Conservation (phyloP, 1,139 yeast species). For the Suhomyces coccinellae region DNA sequence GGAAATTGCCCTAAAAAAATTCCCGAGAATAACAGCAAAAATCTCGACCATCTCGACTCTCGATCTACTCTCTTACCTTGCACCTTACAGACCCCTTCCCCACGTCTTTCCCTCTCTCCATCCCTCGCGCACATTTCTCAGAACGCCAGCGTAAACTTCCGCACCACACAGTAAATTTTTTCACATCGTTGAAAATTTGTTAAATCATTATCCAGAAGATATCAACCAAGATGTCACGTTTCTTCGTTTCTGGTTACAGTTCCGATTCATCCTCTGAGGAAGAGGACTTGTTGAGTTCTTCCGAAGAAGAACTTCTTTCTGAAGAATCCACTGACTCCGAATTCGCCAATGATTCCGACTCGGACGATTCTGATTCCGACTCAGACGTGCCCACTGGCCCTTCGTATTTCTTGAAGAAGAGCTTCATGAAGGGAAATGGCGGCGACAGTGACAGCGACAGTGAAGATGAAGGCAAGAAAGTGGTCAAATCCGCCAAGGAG, state of each 20-base stretch:
- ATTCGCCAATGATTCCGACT: conserved; percentile 37
- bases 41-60: neutral
- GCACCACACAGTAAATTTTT: conserved; percentile 13
- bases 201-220: conserved; percentile 8
- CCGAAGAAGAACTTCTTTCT: conserved; percentile 63
- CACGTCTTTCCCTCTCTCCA: too few species aligned
- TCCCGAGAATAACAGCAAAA: neutral
- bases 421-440: conserved; percentile 49
- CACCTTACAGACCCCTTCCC: too few species aligned
- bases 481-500: conserved; percentile 92
- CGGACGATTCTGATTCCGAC: conserved; percentile 40
- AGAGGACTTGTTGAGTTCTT: conserved; percentile 69
- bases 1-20: neutral
- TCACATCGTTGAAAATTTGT: conserved; percentile 21
- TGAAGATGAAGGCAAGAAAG: conserved; percentile 73
- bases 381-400: conserved; percentile 53
- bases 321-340: conserved; percentile 36
- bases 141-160: conserved; percentile 10
- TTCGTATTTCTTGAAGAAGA: conserved; percentile 57
- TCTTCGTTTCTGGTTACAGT: conserved; percentile 65
- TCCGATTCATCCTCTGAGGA: conserved; percentile 74
- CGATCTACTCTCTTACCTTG: neutral
- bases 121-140: conserved; percentile 7
- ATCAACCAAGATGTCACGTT: conserved; percentile 59
- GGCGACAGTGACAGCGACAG: conserved; percentile 56